These are phyloP conservation scores for Starmerella scarabaei DNA, from an alignment of 805 yeast species.

Conservation along the genomic window DNA sequence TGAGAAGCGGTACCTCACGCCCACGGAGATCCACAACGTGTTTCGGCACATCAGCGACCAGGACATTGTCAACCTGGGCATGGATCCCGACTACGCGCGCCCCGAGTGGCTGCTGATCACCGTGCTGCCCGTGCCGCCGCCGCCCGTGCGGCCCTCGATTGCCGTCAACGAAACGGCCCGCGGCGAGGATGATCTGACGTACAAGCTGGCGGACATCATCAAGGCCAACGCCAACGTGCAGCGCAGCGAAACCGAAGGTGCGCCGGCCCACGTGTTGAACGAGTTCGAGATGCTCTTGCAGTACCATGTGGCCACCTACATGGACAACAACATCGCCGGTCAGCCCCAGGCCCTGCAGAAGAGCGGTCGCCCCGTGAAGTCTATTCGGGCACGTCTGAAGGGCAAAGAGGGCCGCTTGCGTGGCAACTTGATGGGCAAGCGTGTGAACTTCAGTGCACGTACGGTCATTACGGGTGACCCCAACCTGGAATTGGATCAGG, in stretches of 20 bases:
- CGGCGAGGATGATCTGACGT: constrained; percentile 98
- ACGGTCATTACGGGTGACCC: constrained; percentile 99
- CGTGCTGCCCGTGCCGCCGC: constrained; percentile 98
- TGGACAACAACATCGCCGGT: constrained; percentile 99
- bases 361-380: constrained; percentile 96
- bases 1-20: constrained; percentile 76
- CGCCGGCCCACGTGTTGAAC: constrained; percentile 94
- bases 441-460: constrained; percentile 98
- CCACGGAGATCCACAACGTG: constrained; percentile 80
- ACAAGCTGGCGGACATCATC: constrained; percentile 88
- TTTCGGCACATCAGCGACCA: constrained; percentile 80
- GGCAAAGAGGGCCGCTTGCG: constrained; percentile 96
- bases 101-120: constrained; percentile 98
- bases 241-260: constrained; percentile 94
- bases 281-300: constrained; percentile 93
- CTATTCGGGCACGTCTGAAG: constrained; percentile 97
- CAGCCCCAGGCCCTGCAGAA: constrained; percentile 98
- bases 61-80: constrained; percentile 73
- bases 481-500: constrained; percentile 91
- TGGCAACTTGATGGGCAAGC: constrained; percentile 99
- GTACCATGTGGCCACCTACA: constrained; percentile 96
- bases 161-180: constrained; percentile 96
- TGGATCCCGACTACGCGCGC: constrained; percentile 90
- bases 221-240: constrained; percentile 97
- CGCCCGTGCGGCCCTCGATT: constrained; percentile 97